Percentiles rank a stretch among this genome's conserved stretches.
phyloP scores from a whole-genome alignment of 352 stramenopile genomes.

The Peronospora tabacina region DNA sequence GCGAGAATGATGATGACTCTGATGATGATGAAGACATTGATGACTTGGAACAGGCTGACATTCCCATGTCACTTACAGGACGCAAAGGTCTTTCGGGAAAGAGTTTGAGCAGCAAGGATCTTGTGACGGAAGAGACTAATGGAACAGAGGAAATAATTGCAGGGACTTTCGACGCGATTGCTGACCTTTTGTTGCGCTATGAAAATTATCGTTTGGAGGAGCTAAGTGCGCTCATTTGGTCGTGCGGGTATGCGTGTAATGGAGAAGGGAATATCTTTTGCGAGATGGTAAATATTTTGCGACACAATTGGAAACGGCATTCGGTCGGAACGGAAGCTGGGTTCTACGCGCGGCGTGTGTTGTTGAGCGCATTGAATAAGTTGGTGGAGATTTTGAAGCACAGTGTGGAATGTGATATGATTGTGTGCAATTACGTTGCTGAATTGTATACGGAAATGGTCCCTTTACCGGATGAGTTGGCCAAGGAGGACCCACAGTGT shows the following conservation, averaged over 20 bases:
- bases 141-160: slow-evolving; percentile 52
- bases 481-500: slow-evolving; percentile 53
- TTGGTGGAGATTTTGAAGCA: slow-evolving; percentile 74
- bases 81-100: slow-evolving; percentile 26
- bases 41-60: slow-evolving; percentile 36
- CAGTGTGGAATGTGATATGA: slow-evolving; percentile 49
- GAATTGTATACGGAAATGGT: slow-evolving; percentile 61
- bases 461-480: slow-evolving; percentile 39
- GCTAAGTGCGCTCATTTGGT: slow-evolving; percentile 55
- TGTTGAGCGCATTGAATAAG: slow-evolving; percentile 66
- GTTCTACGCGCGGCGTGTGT: slow-evolving; percentile 61
- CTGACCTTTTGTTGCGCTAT: slow-evolving; percentile 42
- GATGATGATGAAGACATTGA: slow-evolving; percentile 38
- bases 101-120: slow-evolving; percentile 33
- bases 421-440: slow-evolving; percentile 57
- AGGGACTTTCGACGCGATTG: slow-evolving; percentile 56
- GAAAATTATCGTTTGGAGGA: slow-evolving; percentile 57
- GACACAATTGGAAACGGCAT: slow-evolving; percentile 29
- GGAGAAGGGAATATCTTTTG: slow-evolving; percentile 22
- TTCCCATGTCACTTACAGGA: slow-evolving; percentile 44
- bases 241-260: slow-evolving; percentile 37
- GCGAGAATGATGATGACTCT: slow-evolving; percentile 34
- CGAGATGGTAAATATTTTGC: slow-evolving; percentile 49
- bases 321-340: slow-evolving; percentile 17
- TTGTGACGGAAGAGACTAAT: slow-evolving; percentile 48